A percentile compares a stretch with the other conserved stretches of the same genome.
phyloP scores from a whole-genome alignment of 2,329 filamentous ascomycete genomes.

The Alternaria sp. region DNA sequence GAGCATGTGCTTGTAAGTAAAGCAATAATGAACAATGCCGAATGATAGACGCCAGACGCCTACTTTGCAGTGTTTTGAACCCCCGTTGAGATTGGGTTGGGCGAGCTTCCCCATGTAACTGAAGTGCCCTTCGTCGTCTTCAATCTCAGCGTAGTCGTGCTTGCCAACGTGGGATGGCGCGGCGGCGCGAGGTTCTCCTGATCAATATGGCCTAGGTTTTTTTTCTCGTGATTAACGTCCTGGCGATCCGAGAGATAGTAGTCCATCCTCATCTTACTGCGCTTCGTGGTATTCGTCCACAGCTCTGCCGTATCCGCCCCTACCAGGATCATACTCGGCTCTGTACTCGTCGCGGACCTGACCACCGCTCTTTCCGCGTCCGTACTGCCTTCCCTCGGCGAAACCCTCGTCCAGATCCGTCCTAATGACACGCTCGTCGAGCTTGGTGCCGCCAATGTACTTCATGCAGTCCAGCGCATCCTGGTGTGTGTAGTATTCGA shows the following conservation, averaged over 20 bases:
- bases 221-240: neutral
- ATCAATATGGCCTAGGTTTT: neutral
- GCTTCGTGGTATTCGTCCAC: conserved; percentile 42
- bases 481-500: conserved; percentile 98
- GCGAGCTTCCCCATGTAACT: neutral
- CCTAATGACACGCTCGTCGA: conserved; percentile 95
- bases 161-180: neutral
- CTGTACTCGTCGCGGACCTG: conserved; percentile 98
- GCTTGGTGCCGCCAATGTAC: conserved; percentile 96
- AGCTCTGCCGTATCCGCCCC: conserved; percentile 85
- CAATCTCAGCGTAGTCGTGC: neutral
- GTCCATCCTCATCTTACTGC: conserved; percentile 6
- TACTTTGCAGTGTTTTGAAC: conserved; percentile 15
- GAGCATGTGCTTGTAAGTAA: neutral
- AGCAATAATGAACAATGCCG: neutral
- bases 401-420: conserved; percentile 97
- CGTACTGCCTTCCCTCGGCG: conserved; percentile 94
- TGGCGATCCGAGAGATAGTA: neutral
- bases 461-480: conserved; percentile 98
- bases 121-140: neutral
- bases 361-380: conserved; percentile 91
- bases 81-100: neutral
- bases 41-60: conserved; percentile 23
- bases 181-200: neutral
- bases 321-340: conserved; percentile 93